Conservation (phyloP, 2,329 filamentous ascomycete species). For the Thermothelomyces thermophilus region DNA sequence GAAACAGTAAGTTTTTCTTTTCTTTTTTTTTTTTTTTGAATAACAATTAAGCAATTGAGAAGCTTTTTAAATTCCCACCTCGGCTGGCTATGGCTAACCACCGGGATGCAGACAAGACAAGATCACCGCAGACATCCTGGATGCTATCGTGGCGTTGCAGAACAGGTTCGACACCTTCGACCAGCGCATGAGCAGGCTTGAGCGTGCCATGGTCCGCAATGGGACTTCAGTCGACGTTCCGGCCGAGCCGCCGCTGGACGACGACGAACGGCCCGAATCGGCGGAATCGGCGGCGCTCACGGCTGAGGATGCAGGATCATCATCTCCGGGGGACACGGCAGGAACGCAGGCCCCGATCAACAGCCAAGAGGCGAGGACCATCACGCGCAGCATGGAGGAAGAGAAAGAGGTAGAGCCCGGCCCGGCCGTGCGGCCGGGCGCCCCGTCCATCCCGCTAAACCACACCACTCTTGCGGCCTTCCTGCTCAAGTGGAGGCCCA, state of each 20-base stretch:
- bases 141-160: slow-evolving; percentile 42
- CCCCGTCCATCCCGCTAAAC: slow-evolving; percentile 69
- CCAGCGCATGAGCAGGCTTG: slow-evolving; percentile 34
- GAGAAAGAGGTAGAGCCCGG: slow-evolving; percentile 47
- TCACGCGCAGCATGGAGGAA: slow-evolving; percentile 38
- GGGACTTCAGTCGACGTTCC: slow-evolving; percentile 18
- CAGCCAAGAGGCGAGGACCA: slow-evolving; percentile 28
- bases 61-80: too few species aligned
- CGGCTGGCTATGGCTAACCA: slow-evolving; percentile 26
- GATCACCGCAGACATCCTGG: slow-evolving; percentile 53
- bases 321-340: slow-evolving; percentile 28
- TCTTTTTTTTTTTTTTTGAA: neutral
- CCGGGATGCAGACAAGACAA: slow-evolving; percentile 51
- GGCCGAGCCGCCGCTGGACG: slow-evolving; percentile 24
- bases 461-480: slow-evolving; percentile 88
- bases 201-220: slow-evolving; percentile 29
- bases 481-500: slow-evolving; percentile 65
- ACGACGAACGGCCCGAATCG: slow-evolving; percentile 19
- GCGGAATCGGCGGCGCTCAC: slow-evolving; percentile 14
- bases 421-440: slow-evolving; percentile 47
- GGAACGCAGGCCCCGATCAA: slow-evolving; percentile 17
- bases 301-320: slow-evolving; percentile 22
- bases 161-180: slow-evolving; percentile 33
- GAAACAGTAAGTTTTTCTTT: slow-evolving; percentile 63
- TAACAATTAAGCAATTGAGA: too few species aligned